Conservation (phyloP, 345 rosid species). For the Dovyalis caffra region DNA sequence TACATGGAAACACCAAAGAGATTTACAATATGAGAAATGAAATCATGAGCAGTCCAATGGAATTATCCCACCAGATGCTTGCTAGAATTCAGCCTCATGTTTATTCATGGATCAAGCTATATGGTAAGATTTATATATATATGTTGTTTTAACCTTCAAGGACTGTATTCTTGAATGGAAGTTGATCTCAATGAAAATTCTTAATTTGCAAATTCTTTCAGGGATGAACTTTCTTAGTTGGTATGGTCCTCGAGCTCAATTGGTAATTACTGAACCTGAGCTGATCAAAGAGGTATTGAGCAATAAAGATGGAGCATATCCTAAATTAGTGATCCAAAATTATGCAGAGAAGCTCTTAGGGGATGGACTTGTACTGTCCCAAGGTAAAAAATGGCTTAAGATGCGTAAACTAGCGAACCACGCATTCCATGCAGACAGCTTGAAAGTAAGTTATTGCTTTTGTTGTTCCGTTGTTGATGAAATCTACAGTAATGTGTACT, state of each 20-base stretch:
- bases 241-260: slow-evolving; percentile 35
- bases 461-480: not conserved
- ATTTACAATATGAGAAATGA: slow-evolving; percentile 4
- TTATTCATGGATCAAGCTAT: slow-evolving; percentile 8
- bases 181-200: not conserved
- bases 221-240: slow-evolving; percentile 39
- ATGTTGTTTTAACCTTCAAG: too few species aligned
- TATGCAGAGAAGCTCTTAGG: slow-evolving; percentile 28
- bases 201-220: not conserved
- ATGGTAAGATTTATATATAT: slow-evolving; percentile 2
- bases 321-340: not conserved
- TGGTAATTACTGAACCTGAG: slow-evolving; percentile 40
- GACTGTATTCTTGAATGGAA: not conserved
- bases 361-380: slow-evolving; percentile 32
- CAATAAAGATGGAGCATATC: slow-evolving; percentile 28
- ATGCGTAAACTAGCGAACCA: slow-evolving; percentile 44
- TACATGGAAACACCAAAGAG: slow-evolving; percentile 13
- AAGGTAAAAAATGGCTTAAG: slow-evolving; percentile 45
- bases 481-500: too few species aligned
- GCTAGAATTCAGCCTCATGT: slow-evolving; percentile 13
- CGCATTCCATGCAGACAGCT: slow-evolving; percentile 46
- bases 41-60: slow-evolving; percentile 1
- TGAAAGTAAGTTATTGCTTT: slow-evolving; percentile 28
- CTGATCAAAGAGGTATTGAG: slow-evolving; percentile 42
- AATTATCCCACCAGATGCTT: not conserved